Evolutionary conservation across 768 basidiomycete genomes (phyloP).

Genomic region (Crucibulum laeve): DNA sequence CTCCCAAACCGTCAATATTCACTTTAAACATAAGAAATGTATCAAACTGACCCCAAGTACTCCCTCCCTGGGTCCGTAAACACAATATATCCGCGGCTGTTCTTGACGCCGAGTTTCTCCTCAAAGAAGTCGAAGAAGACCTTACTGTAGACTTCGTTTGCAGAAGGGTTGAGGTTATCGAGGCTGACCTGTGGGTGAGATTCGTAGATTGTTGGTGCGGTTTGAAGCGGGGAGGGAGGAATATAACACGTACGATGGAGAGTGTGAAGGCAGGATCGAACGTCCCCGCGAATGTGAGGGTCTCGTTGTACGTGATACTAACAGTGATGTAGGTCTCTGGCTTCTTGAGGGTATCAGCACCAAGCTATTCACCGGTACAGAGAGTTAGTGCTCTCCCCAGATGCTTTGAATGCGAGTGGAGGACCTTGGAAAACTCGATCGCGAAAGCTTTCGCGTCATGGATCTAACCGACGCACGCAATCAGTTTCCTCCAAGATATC

Average conservation of each 20-base stretch:
- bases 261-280: slow-evolving; percentile 66
- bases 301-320: slow-evolving; percentile 53
- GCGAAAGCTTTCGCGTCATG: slow-evolving; percentile 35
- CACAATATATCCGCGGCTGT: slow-evolving; percentile 56
- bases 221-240: neutral
- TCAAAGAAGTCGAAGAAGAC: slow-evolving; percentile 51
- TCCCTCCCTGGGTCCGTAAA: slow-evolving; percentile 52
- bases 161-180: slow-evolving; percentile 44
- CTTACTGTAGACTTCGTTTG: slow-evolving; percentile 51
- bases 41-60: slow-evolving; percentile 37
- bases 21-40: neutral
- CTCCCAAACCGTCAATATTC: neutral
- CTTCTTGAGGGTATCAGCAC: slow-evolving; percentile 49
- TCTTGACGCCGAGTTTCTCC: slow-evolving; percentile 43
- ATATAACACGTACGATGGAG: slow-evolving; percentile 40
- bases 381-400: neutral
- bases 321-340: slow-evolving; percentile 52
- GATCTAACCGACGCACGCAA: slow-evolving; percentile 17
- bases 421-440: slow-evolving; percentile 56
- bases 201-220: neutral
- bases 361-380: slow-evolving; percentile 30
- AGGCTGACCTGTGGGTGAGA: slow-evolving; percentile 42
- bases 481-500: neutral
- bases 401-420: neutral
- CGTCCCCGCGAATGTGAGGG: slow-evolving; percentile 54